Base-by-base conservation (phyloP, 331 rosid genomes). In the Dryas integrifolia region DNA sequence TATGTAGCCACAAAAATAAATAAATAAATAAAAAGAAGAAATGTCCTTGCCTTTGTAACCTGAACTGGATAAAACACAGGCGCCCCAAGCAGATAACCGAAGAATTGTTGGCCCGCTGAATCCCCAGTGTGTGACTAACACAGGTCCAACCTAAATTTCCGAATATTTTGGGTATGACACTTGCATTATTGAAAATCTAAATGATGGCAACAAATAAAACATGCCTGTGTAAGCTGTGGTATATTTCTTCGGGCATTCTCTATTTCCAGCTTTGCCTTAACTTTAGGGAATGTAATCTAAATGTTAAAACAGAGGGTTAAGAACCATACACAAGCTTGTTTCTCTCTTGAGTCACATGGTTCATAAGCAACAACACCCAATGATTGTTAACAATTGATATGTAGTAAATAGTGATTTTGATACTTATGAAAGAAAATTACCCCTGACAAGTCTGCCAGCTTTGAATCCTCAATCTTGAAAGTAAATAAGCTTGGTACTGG, bases 101-200 rank as follows among this genome's bases (percentile, higher is more conserved):
- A 94, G 97, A 84, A 94, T 80, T 68, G 74, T 96, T 0, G 98
- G 98, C 43, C 98, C 98, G 80, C 98, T 94, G 77, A 94, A 89
- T 82, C 98, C 98, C 98, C 97, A 89, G 5, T 94, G 98, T 35
- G 98, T 94, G 79, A 94, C 88, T 71, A 94, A 76, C 92, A 94
- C 82, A 49, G 98, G 87, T 41, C 98, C 98, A 71, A 91, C 87
- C 97, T 94, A 69, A 58, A 72, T 53, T 81, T 76, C 50, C 72
- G 66, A 70, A 44, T 21, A 51, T 56, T 40, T 55, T 46, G 21
- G 75, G 57, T 81, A 75, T 52, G 46, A 43, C 57, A 24, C 39
- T 12, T 24, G 67, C 52, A 26, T 65, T 65, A 45, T 74, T 64
- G 51, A 72, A 66, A 77, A 73, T 77, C 63, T 72, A 69, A 58